Evolutionary conservation across 768 basidiomycete species (phyloP), one percentile per base, ranked within the genome.

Genomic region (Lactarius pseudohatsudake): DNA sequence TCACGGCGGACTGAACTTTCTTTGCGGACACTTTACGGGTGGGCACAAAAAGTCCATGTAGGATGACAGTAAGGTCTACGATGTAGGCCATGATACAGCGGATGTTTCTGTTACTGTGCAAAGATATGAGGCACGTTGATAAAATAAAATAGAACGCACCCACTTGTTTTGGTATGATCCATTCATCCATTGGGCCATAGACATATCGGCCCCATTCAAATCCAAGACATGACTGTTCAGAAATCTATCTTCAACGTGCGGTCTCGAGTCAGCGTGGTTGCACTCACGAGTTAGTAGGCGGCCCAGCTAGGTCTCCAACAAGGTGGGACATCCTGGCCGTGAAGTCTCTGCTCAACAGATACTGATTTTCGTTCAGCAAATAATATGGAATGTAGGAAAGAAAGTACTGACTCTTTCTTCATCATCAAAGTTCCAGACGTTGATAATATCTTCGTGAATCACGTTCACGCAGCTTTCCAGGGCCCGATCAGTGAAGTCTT

Each of bases 71-170:
- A 47, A 66, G 61, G 61, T 61, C 55, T 22, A 65, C 65, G 20
- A 65, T 61, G 60, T 65, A 65, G 43, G 54, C 65, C 60, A 61
- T 61, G 28, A 55, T 40, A n/a, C 53, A 55, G 53, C 61, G n/a
- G 28, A 55, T 30, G 38, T 40, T 56, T 38, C 30, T 20, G 40
- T 15, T n/a, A 22, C 62, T 62, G 36, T 6, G 30, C 28, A n/a
- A 20, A 32, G 1, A 9, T 4, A 34, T 43, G 28, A 62, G n/a
- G 40, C 7, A 1, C 22, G 11, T 13, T 4, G 1, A 30, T 32
- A 2, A 41, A 32, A n/a, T n/a, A 13, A 34, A 9, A 62, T 5
- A 34, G 10, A 10, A 4, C 1, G 5, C 34, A 40, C 20, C 32
- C 54, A 56, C 62, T 4, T 22, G 8, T 56, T 62, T 56, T 56